Base-by-base conservation (phyloP, 176 grass and related monocot genomes). In the Chloris gayana region DNA sequence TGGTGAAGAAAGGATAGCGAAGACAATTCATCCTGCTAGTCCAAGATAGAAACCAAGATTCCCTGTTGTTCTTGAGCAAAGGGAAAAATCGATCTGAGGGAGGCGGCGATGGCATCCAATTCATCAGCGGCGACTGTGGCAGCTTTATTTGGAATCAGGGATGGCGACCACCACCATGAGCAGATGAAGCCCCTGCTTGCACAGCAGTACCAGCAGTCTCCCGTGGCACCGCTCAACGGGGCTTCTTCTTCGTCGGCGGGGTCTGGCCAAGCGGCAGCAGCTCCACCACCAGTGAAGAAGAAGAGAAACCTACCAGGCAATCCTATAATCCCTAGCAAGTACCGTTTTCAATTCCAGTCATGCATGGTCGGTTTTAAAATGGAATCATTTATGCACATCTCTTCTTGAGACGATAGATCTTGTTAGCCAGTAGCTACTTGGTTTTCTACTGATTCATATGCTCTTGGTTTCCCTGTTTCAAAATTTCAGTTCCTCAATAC, bases 241-340 rank as follows among this genome's bases (percentile, higher is more conserved):
- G 22, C 74, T 22, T 72, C 75, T 21, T 72, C 75, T 17, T 76
- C 88, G 14, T 63, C 81, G 32, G 38, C 83, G 19, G 49, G 44
- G 19, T 74, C 42, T 17, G 35, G 59, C 73, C 53, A 85, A 46
- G 42, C 30, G 4, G 5, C 70, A 4, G 54, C 75, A 42, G 41
- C 75, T 45, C 21, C 88, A 27, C 87, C 86, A 29, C 81, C 87
- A 4, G 79, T 76, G 79, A 99, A 91, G 88, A 99, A 95, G 96
- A 99, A 93, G 86, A 95, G 96, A 76, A 99, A 83, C 72, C 81
- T 93, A 33, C 92, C 96, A 88, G 92, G 96, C 70, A 50, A 50
- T 50, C 14, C 14, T 50, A 50, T 50, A 50, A 91, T 93, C 71
- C 54, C 81, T 87, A 85, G 88, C 83, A 89, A 84, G 35, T 84